These are phyloP conservation scores for Posidonia oceanica DNA, from an alignment of 116 monocot genomes.

Conservation along the genomic window DNA sequence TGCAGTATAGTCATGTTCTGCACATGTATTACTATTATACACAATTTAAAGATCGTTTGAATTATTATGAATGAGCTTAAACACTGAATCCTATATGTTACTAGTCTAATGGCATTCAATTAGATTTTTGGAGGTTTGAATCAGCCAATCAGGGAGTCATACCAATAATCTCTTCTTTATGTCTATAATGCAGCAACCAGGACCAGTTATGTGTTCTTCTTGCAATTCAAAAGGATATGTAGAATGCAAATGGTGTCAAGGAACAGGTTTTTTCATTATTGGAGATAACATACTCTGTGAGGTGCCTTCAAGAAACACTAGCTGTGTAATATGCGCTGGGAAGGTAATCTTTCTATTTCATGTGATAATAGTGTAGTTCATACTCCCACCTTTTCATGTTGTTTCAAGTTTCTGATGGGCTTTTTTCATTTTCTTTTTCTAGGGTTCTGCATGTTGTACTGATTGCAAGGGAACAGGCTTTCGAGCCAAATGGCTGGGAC, in stretches of 20 bases:
- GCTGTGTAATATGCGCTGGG: constrained; percentile 67
- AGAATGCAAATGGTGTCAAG: constrained; percentile 88
- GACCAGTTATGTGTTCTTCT: constrained; percentile 62
- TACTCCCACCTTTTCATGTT: background rate
- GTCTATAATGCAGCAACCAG: constrained; percentile 57
- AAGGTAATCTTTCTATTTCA: constrained; percentile 26
- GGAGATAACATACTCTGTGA: constrained; percentile 89
- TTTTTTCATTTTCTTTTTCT: constrained; percentile 2
- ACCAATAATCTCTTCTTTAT: background rate
- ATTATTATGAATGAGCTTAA: background rate
- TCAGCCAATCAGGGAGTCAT: background rate
- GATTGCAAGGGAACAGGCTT: constrained; percentile 94
- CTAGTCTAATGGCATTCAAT: background rate
- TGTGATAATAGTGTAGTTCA: background rate
- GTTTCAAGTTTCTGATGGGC: background rate
- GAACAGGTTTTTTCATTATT: constrained; percentile 91
- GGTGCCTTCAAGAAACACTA: constrained; percentile 84
- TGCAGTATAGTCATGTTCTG: no score
- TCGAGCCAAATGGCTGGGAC: constrained; percentile 79
- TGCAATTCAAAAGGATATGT: constrained; percentile 66
- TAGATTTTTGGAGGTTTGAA: background rate
- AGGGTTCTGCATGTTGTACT: constrained; percentile 65
- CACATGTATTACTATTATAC: no score
- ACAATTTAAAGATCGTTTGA: no score
- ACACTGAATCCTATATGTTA: background rate